These are phyloP conservation scores for Lipomyces yamanashiensis DNA, from an alignment of 805 yeast genomes.

Conservation along the genomic window DNA sequence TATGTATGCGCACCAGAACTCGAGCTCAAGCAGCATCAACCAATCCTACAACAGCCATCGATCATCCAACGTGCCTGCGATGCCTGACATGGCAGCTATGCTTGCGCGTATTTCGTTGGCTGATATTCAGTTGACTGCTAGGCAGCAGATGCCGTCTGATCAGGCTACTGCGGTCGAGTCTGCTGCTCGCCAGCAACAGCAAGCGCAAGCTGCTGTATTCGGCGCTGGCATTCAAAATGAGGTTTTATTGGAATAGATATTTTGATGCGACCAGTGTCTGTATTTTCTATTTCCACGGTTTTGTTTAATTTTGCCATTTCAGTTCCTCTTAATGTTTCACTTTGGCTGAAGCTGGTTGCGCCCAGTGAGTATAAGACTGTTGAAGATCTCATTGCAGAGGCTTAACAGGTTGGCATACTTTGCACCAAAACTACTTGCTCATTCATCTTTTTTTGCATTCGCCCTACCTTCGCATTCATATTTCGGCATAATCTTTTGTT, in stretches of 20 bases:
- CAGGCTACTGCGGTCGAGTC: background rate
- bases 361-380: background rate
- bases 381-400: background rate
- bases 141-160: constrained; percentile 17
- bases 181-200: constrained; percentile 13
- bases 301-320: background rate
- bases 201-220: constrained; percentile 4
- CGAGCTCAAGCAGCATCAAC: constrained; percentile 25
- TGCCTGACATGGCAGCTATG: constrained; percentile 26
- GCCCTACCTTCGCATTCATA: background rate
- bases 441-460: background rate
- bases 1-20: constrained; percentile 25
- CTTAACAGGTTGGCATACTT: background rate
- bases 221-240: constrained; percentile 20
- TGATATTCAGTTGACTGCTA: constrained; percentile 20
- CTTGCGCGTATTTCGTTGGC: constrained; percentile 23
- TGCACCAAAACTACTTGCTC: background rate
- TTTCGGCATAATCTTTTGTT: background rate
- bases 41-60: constrained; percentile 1
- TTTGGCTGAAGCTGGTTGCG: background rate
- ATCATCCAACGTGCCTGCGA: constrained; percentile 21
- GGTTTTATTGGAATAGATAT: constrained; percentile 20
- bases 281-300: constrained; percentile 1
- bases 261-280: background rate
- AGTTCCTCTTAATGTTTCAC: background rate